Evolutionary conservation across 1,139 yeast species (phyloP), one percentile per base, ranked within the genome.

Genomic region (Ashbya aceris): DNA sequence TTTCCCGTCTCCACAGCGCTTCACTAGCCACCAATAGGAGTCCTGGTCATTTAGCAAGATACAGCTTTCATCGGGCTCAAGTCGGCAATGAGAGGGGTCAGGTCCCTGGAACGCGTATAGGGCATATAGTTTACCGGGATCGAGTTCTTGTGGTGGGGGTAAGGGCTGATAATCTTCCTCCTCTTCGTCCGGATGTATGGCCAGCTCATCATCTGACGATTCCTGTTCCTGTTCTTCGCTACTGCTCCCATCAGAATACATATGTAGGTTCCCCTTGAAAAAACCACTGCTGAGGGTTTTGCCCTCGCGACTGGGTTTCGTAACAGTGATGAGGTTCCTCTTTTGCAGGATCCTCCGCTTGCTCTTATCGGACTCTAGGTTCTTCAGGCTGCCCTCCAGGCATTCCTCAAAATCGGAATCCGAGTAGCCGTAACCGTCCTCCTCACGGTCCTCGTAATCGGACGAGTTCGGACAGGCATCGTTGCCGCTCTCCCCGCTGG

Each of bases 11-110:
- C 72, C 70, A 44, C 79, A 70, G 51, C 85, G 77, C 46, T 79
- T 73, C 27, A 91, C 89, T 10, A 89, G 67, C 98, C 98, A 91
- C 98, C 98, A 91, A 65, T 91, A 91, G 46, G 86, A 76, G 62
- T 91, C 96, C 45, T 83, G 79, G 57, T 91, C 98, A 56, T 87
- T 89, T 30, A 91, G 66, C 30, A 91, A 67, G 38, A 76, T 69
- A 48, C 93, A 91, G 1, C 95, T 80, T 55, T 87, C 96, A 54
- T 93, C 93, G 53, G 86, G 77, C 26, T 69, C 62, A 7, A 91
- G 72, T 40, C 82, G 78, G 49, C 95, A 84, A 65, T 91, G 98
- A 42, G 94, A 87, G 8, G 94, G 93, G 55, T 89, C 96, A 3
- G 96, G 94, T 0, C 97, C 98, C 32, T 73, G 73, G 55, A 91